These are phyloP conservation scores for Trebouxia sp. DNA, from an alignment of 139 green algal species.

Conservation along the genomic window DNA sequence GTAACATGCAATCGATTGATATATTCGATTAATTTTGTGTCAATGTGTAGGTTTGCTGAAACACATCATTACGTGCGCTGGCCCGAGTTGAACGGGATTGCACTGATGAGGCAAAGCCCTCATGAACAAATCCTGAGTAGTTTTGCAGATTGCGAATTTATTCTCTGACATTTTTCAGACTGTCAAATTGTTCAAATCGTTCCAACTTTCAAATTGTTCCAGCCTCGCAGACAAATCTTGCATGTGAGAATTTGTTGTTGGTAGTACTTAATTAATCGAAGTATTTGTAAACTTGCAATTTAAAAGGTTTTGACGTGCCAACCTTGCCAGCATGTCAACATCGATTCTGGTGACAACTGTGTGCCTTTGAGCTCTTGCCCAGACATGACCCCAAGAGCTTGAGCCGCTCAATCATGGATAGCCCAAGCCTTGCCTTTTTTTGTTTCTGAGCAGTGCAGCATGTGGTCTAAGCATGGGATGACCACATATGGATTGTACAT, in stretches of 20 bases:
- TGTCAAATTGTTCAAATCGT: conserved; percentile 21
- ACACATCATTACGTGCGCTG: not conserved
- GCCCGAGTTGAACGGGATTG: conserved; percentile 8
- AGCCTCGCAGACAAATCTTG: conserved; percentile 21
- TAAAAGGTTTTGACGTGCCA: conserved; percentile 2
- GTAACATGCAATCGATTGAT: conserved; percentile 20
- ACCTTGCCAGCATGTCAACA: conserved; percentile 15
- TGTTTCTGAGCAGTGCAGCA: conserved; percentile 21
- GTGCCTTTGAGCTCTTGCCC: conserved; percentile 24
- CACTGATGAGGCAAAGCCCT: conserved; percentile 18
- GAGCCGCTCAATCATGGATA: conserved; percentile 21
- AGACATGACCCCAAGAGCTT: conserved; percentile 21
- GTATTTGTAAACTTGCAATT: conserved; percentile 10
- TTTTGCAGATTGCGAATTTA: conserved; percentile 18
- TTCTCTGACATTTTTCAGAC: conserved; percentile 14
- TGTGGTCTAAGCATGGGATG: conserved; percentile 14
- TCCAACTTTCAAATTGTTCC: conserved; percentile 13
- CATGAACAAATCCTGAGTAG: conserved; percentile 12
- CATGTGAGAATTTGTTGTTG: conserved; percentile 21
- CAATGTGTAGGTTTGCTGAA: conserved; percentile 19
- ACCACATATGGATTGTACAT: conserved; percentile 15
- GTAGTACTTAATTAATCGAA: conserved; percentile 5
- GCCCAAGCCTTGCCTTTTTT: not conserved
- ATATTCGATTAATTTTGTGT: conserved; percentile 11
- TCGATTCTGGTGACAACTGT: conserved; percentile 6